Conservation (phyloP, 2,329 filamentous ascomycete genomes). For the Sporothrix inflata region DNA sequence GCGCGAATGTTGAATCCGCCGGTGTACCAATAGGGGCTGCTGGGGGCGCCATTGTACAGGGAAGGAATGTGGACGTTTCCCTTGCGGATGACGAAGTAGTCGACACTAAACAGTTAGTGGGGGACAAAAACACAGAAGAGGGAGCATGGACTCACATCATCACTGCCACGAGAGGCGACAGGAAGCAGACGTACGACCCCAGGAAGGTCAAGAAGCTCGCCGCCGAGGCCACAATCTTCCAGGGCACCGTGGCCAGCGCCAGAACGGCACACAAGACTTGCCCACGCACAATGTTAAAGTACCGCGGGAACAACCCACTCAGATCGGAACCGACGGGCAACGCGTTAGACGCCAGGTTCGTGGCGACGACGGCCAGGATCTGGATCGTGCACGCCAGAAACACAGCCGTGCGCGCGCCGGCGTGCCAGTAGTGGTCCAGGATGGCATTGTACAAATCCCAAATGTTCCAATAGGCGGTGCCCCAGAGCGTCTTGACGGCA, state of each 20-base stretch:
- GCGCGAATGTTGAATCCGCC: constrained; percentile 44
- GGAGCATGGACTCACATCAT: constrained; percentile 11
- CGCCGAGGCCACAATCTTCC: constrained; percentile 35
- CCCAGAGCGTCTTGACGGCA: constrained; percentile 48
- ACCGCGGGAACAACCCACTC: constrained; percentile 41
- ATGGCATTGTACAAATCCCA: constrained; percentile 34
- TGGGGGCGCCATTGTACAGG: constrained; percentile 40
- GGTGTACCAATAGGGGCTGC: constrained; percentile 42
- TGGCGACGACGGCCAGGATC: constrained; percentile 35
- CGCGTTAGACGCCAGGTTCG: constrained; percentile 39
- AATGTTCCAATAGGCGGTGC: constrained; percentile 39
- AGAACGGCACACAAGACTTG: constrained; percentile 36
- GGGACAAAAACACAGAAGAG: no score
- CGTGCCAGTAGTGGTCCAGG: constrained; percentile 34
- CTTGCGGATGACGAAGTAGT: constrained; percentile 44
- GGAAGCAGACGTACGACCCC: constrained; percentile 34
- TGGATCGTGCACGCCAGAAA: constrained; percentile 34
- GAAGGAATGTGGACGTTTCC: constrained; percentile 42
- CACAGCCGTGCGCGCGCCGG: constrained; percentile 33
- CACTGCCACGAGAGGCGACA: constrained; percentile 28
- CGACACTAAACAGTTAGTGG: background rate
- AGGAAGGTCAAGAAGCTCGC: constrained; percentile 34
- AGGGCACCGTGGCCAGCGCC: constrained; percentile 34
- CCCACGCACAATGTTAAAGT: constrained; percentile 43
- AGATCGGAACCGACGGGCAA: constrained; percentile 45